These are phyloP conservation scores for Penicillium sp. DNA, from an alignment of 2,329 filamentous ascomycete genomes.

Conservation along the genomic window DNA sequence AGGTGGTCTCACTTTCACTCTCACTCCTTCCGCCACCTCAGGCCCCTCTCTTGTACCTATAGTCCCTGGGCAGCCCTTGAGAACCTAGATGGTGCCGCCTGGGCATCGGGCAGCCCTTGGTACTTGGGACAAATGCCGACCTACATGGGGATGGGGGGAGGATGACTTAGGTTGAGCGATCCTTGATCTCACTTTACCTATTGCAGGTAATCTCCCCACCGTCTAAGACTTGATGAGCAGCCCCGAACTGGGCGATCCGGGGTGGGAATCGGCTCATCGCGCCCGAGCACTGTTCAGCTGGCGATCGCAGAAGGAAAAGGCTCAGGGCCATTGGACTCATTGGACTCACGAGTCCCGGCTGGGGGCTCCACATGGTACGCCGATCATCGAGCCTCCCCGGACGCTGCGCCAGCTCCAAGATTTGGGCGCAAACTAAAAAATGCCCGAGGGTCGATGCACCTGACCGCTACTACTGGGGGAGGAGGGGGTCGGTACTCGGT, in stretches of 20 bases:
- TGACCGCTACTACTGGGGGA: slow-evolving; percentile 2
- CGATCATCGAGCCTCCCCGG: slow-evolving; percentile 6
- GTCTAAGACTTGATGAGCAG: neutral
- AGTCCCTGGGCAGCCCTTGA: no score
- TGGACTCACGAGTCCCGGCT: slow-evolving; percentile 9
- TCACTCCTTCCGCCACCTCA: no score
- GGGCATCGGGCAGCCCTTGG: neutral
- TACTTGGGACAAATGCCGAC: neutral
- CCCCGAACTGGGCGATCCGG: slow-evolving; percentile 1
- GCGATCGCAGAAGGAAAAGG: slow-evolving; percentile 12
- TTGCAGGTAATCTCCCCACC: neutral
- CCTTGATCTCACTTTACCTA: slow-evolving; percentile 7
- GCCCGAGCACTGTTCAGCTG: slow-evolving; percentile 15
- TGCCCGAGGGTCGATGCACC: slow-evolving; percentile 9
- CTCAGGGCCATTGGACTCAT: slow-evolving; percentile 10
- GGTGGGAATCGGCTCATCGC: slow-evolving; percentile 5
- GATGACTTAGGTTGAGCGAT: slow-evolving; percentile 6
- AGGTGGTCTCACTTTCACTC: no score
- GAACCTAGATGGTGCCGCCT: no score
- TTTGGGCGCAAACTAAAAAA: slow-evolving; percentile 7
- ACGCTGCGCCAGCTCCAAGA: slow-evolving; percentile 1
- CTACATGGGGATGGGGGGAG: neutral
- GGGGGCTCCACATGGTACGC: slow-evolving; percentile 4
- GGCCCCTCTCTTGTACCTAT: no score
- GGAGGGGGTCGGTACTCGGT: neutral